Evolutionary conservation across 2,329 filamentous ascomycete genomes (phyloP), one percentile per base, ranked within the genome.

Genomic region (Capronia americana): DNA sequence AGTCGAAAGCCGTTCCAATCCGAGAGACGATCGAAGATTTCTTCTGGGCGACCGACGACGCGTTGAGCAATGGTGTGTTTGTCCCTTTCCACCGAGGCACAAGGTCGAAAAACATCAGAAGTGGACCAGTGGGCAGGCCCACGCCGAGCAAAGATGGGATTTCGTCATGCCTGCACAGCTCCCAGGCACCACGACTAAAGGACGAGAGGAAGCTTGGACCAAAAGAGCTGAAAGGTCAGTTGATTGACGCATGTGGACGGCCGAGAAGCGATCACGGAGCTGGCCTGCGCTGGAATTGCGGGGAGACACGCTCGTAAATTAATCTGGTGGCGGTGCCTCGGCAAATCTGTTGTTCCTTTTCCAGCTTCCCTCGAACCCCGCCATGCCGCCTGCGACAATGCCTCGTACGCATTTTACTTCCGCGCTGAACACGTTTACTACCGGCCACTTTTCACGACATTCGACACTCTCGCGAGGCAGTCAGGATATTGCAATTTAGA

Each of bases 11-110:
- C 64, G 67, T 67, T 58, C 56, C 28, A 63, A 53, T 67, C 65
- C 68, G 68, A 65, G 55, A 57, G 48, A 41, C 32, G 34, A 59
- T 59, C 57, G 57, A 59, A 59, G 57, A 59, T 50, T 61, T 12
- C 4, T n/a, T 17, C 44, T 44, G 38, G 1, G 41, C 48, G 23
- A 60, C 20, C 34, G 57, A 28, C n/a, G 28, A 64, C 59, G 64
- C 66, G 66, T 63, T 51, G 58, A 28, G 57, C 41, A 55, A 32
- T 50, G 50, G 58, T 63, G 41, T 57, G 34, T 41, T 51, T 53
- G 48, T 64, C 50, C 67, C 68, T 59, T 69, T 69, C 68, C 65
- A 62, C 68, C 68, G 68, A 69, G 68, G 68, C 63, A 69, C 58
- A 24, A 62, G 61, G 23, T 34, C 24, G 30, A 23, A 20, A 34